These are phyloP conservation scores for Blastobotrys proliferans DNA, from an alignment of 1,139 yeast genomes.

Conservation along the genomic window DNA sequence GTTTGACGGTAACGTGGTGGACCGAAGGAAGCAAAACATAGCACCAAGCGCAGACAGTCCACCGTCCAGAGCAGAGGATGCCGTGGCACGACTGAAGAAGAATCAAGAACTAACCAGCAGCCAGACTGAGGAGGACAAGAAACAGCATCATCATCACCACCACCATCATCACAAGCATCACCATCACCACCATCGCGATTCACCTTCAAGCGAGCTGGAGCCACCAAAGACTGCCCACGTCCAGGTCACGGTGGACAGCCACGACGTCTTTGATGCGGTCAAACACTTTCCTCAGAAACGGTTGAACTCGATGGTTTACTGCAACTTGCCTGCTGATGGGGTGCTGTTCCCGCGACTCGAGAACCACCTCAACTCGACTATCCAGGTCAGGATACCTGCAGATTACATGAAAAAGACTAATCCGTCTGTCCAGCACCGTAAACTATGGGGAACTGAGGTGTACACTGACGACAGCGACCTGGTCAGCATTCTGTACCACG, in stretches of 20 bases:
- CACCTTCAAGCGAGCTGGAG: constrained; percentile 8
- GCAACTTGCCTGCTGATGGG: constrained; percentile 37
- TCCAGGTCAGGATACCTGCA: constrained; percentile 62
- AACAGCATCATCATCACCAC: constrained; percentile 15
- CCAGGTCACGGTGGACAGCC: constrained; percentile 39
- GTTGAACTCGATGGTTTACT: constrained; percentile 61
- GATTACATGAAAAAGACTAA: constrained; percentile 33
- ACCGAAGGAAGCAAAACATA: constrained; percentile 22
- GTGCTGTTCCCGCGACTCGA: constrained; percentile 35
- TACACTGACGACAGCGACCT: constrained; percentile 93
- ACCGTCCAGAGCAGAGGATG: constrained; percentile 34
- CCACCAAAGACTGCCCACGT: constrained; percentile 18
- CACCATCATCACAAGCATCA: constrained; percentile 21
- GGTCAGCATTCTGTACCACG: constrained; percentile 66
- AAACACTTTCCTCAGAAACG: constrained; percentile 45
- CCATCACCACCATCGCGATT: constrained; percentile 22
- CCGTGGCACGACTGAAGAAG: constrained; percentile 31
- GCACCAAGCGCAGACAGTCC: constrained; percentile 18
- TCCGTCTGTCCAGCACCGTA: constrained; percentile 46
- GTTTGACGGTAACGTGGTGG: constrained; percentile 21
- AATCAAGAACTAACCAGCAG: constrained; percentile 8
- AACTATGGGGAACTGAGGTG: constrained; percentile 87
- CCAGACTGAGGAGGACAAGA: constrained; percentile 1
- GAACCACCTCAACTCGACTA: constrained; percentile 54
- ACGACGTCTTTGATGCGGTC: constrained; percentile 46